Evolutionary conservation across 108 stramenopile genomes (phyloP).

Genomic region (Nitzschia putrida): DNA sequence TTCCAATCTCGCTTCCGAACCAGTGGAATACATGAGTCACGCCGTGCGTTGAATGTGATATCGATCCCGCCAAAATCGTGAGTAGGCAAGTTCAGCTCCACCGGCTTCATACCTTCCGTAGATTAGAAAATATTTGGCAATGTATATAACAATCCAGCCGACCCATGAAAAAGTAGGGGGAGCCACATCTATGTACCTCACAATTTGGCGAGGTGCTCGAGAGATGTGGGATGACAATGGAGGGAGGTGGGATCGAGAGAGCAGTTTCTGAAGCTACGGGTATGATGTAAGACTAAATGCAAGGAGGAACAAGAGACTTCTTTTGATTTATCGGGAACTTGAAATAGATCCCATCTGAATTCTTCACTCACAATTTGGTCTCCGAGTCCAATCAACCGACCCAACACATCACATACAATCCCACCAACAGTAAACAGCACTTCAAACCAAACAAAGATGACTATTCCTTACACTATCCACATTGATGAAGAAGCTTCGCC

Average conservation of each 20-base stretch:
- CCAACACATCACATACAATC: background rate
- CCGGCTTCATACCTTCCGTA: no score
- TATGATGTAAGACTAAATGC: slow-evolving; percentile 5
- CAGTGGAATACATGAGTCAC: background rate
- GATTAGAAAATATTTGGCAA: no score
- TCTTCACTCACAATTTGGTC: background rate
- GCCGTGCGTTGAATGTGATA: background rate
- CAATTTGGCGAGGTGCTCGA: no score
- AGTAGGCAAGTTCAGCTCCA: background rate
- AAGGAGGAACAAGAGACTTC: background rate
- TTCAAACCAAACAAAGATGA: background rate
- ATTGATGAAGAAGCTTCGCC: background rate
- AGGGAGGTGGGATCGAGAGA: slow-evolving; percentile 1
- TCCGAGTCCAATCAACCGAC: background rate
- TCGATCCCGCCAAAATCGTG: background rate
- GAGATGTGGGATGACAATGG: background rate
- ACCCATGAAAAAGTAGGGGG: no score
- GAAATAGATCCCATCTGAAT: background rate
- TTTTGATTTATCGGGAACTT: background rate
- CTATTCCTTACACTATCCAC: background rate
- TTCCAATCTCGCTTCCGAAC: no score
- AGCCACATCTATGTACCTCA: no score
- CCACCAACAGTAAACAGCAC: background rate
- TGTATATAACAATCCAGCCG: no score
- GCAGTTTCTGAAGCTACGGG: background rate